These are phyloP conservation scores for Mortierella sp. DNA, from an alignment of 371 early-diverging fungal species.

Conservation along the genomic window DNA sequence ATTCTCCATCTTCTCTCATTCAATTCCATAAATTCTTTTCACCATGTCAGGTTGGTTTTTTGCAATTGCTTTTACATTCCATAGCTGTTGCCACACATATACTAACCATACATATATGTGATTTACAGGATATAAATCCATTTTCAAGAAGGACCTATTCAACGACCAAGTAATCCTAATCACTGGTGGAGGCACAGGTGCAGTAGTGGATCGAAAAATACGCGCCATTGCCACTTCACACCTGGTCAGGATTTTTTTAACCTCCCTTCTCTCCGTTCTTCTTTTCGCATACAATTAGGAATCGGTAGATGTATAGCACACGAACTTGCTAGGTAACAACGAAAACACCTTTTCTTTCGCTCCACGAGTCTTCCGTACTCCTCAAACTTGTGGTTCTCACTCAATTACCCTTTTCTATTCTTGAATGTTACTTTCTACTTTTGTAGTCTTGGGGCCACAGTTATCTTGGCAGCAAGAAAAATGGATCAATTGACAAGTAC, in stretches of 20 bases:
- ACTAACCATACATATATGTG: too few relatives aligned
- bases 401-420: not conserved
- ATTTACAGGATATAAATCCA: constrained; percentile 35
- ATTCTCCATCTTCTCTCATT: too few relatives aligned
- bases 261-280: not conserved
- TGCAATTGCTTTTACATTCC: too few relatives aligned
- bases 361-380: not conserved
- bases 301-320: constrained; percentile 64
- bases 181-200: constrained; percentile 60
- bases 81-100: too few relatives aligned
- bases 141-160: constrained; percentile 56
- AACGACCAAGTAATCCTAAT: constrained; percentile 54
- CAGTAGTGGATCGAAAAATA: not conserved
- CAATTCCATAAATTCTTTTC: too few relatives aligned
- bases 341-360: not conserved
- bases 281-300: constrained; percentile 19
- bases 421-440: not conserved
- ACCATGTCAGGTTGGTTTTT: too few relatives aligned
- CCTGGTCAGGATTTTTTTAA: not conserved
- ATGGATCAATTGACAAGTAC: constrained; percentile 51
- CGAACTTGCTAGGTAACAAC: constrained; percentile 57
- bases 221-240: not conserved
- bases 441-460: constrained; percentile 60
- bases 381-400: not conserved
- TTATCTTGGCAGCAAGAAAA: constrained; percentile 62